phyloP scores from a whole-genome alignment of 257 asterid species.

The Nicotiana tomentosiformis region DNA sequence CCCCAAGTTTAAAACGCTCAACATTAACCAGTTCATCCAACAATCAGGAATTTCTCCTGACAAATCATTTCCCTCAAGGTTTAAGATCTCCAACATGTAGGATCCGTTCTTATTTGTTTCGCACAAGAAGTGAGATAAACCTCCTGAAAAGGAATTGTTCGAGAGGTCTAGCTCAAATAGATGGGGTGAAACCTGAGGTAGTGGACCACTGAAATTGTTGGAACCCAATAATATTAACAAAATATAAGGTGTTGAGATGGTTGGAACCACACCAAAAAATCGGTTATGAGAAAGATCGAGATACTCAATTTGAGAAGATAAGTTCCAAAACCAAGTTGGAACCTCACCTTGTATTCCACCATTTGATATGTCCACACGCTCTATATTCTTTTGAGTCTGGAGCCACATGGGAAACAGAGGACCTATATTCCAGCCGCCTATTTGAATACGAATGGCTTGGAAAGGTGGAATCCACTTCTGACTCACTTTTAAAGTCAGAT shows the following conservation, averaged over 20 bases:
- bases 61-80: slow-evolving; percentile 14
- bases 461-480: slow-evolving; percentile 26
- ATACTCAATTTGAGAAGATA: neutral
- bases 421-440: slow-evolving; percentile 20
- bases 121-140: no score
- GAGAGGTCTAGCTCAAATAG: neutral
- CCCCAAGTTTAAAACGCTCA: neutral
- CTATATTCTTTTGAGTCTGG: neutral
- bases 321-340: slow-evolving; percentile 34
- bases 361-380: slow-evolving; percentile 5
- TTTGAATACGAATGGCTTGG: neutral
- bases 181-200: neutral
- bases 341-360: slow-evolving; percentile 17
- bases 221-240: neutral
- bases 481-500: slow-evolving; percentile 15
- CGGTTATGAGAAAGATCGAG: neutral
- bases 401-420: slow-evolving; percentile 28
- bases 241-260: neutral
- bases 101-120: neutral
- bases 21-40: slow-evolving; percentile 2
- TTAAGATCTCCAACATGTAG: neutral
- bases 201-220: slow-evolving; percentile 20
- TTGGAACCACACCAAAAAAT: neutral
- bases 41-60: slow-evolving; percentile 28
- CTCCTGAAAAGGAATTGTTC: no score